phyloP scores from a whole-genome alignment of 768 basidiomycete genomes.

The Amanita subjunquillea region DNA sequence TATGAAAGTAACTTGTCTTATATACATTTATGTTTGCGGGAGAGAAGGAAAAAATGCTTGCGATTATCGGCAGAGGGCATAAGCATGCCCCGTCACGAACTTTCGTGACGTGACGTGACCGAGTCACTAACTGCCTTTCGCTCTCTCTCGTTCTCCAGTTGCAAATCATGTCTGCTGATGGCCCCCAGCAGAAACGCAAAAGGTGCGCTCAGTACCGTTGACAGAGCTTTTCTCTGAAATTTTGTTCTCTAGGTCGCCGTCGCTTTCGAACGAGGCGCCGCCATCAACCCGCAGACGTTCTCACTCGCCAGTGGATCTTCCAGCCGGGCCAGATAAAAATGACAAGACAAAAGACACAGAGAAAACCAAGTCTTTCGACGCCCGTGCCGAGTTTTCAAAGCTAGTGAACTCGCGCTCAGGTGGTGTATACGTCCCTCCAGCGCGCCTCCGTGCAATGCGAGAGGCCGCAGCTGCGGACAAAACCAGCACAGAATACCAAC shows the following conservation, averaged over 20 bases:
- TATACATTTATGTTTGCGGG: no score
- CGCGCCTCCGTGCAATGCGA: conserved; percentile 83
- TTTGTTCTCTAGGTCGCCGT: conserved; percentile 14
- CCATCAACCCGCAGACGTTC: conserved; percentile 35
- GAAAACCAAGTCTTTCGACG: conserved; percentile 45
- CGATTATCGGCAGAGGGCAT: background rate
- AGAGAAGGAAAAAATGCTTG: no score
- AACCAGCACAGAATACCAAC: conserved; percentile 80
- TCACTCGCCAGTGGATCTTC: conserved; percentile 25
- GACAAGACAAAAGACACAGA: conserved; percentile 14
- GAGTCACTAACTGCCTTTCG: no score
- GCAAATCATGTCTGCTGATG: conserved; percentile 29
- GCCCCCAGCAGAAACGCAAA: conserved; percentile 35
- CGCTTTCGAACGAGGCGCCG: conserved; percentile 28
- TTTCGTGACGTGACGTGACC: no score
- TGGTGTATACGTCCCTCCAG: conserved; percentile 96
- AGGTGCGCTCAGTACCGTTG: conserved; percentile 19
- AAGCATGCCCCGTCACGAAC: no score
- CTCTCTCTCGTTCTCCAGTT: no score
- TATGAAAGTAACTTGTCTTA: no score
- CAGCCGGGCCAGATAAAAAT: conserved; percentile 51
- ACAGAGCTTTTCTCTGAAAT: background rate
- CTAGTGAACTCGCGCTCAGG: conserved; percentile 74
- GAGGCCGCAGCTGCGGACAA: conserved; percentile 77
- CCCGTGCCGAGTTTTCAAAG: conserved; percentile 85